These are phyloP conservation scores for Anthracocystis walkeri DNA, from an alignment of 1,284 basidiomycete genomes.

Conservation along the genomic window DNA sequence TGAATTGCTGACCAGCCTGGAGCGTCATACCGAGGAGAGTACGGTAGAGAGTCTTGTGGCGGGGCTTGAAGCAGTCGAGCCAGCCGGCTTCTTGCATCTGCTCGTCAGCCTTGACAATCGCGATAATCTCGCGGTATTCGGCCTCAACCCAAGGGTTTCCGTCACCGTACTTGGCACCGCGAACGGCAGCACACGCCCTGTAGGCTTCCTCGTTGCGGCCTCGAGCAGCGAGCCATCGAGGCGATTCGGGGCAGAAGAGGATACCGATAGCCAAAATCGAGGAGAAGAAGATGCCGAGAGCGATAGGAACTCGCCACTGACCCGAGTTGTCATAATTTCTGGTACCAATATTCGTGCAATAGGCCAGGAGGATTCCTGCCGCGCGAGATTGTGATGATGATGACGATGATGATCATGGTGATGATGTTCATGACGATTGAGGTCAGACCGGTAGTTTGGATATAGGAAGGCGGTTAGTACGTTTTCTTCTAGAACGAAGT, in stretches of 20 bases:
- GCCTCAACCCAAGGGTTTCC: slow-evolving; percentile 61
- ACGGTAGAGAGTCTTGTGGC: slow-evolving; percentile 65
- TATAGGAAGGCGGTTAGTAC: too few relatives aligned
- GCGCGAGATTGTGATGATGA: too few relatives aligned
- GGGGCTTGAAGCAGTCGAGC: slow-evolving; percentile 63
- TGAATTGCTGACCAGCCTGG: slow-evolving; percentile 81
- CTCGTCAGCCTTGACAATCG: slow-evolving; percentile 51
- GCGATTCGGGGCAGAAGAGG: slow-evolving; percentile 80
- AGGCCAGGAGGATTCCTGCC: slow-evolving; percentile 79
- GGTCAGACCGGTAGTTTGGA: too few relatives aligned
- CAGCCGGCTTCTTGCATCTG: slow-evolving; percentile 43
- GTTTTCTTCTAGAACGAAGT: too few relatives aligned
- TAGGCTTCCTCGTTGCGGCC: slow-evolving; percentile 74
- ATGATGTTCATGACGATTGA: too few relatives aligned
- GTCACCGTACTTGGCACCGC: slow-evolving; percentile 72
- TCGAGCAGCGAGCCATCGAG: slow-evolving; percentile 76
- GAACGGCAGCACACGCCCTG: slow-evolving; percentile 74
- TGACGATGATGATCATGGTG: too few relatives aligned
- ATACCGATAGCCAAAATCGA: slow-evolving; percentile 78
- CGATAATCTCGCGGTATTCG: slow-evolving; percentile 65
- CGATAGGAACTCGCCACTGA: slow-evolving; percentile 79
- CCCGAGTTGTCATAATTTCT: slow-evolving; percentile 62
- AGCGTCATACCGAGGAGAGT: slow-evolving; percentile 74
- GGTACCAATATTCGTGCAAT: slow-evolving; percentile 71
- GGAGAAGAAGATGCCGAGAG: slow-evolving; percentile 79